Conservation (phyloP, 2,329 filamentous ascomycete species). For the Colletotrichum sp. region DNA sequence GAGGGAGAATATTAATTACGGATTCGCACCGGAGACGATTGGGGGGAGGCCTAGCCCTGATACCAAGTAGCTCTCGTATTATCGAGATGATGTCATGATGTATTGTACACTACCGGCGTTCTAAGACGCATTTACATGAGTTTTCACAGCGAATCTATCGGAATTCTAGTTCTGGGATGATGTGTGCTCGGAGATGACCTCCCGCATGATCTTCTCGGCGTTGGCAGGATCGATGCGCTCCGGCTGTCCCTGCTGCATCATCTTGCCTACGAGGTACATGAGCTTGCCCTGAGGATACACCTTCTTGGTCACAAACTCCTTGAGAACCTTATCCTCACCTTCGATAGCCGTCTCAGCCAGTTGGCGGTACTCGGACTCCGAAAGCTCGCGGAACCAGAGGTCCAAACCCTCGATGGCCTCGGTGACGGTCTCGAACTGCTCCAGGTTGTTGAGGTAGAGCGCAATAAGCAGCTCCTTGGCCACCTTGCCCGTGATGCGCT, state of each 20-base stretch:
- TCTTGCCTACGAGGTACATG: conserved; percentile 65
- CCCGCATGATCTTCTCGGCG: conserved; percentile 52
- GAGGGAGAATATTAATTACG: conserved; percentile 57
- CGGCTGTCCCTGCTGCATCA: conserved; percentile 59
- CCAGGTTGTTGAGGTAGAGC: conserved; percentile 53
- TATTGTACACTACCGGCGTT: conserved; percentile 12
- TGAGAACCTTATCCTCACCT: conserved; percentile 52
- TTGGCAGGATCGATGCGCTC: conserved; percentile 59
- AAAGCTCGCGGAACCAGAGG: conserved; percentile 62
- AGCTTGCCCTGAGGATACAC: conserved; percentile 61
- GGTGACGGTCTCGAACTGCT: conserved; percentile 40
- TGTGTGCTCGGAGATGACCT: conserved; percentile 28
- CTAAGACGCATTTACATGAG: background rate
- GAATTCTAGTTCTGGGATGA: background rate
- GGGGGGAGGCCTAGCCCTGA: background rate
- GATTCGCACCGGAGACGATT: conserved; percentile 30
- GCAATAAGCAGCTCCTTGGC: conserved; percentile 64
- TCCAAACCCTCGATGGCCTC: conserved; percentile 50
- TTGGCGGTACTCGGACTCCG: conserved; percentile 49
- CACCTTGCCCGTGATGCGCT: conserved; percentile 59
- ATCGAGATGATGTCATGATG: conserved; percentile 9
- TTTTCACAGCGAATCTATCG: background rate
- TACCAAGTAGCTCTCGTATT: conserved; percentile 1
- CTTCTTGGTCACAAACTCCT: conserved; percentile 49
- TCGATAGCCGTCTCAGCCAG: conserved; percentile 50